Percentiles rank a stretch among this genome's conserved stretches.
These are phyloP conservation scores for Erythrophleum fordii DNA, from an alignment of 306 rosid species.

Conservation along the genomic window DNA sequence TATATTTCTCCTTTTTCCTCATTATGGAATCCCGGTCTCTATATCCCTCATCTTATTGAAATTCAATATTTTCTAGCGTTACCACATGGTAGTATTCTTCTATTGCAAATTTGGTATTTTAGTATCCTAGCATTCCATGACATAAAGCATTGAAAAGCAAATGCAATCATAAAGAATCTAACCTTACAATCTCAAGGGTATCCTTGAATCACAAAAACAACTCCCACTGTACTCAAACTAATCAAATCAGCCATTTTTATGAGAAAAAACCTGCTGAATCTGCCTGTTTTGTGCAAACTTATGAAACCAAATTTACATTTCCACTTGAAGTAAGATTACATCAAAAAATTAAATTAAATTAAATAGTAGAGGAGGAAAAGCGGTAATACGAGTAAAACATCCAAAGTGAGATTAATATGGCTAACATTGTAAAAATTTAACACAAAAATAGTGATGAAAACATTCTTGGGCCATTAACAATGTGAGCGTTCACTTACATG, in stretches of 20 bases:
- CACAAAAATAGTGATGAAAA: not conserved
- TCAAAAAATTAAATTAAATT: no score
- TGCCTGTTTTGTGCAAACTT: constrained; percentile 11
- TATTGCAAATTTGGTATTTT: not conserved
- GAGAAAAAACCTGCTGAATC: constrained; percentile 9
- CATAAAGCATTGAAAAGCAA: constrained; percentile 29
- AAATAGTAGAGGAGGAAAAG: constrained; percentile 7
- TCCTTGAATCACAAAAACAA: no score
- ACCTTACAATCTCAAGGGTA: not conserved
- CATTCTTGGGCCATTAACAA: not conserved
- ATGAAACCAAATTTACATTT: not conserved
- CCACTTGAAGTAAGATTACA: constrained; percentile 7
- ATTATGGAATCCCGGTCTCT: not conserved
- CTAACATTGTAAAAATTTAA: not conserved
- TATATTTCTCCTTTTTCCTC: not conserved
- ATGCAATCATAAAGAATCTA: constrained; percentile 29
- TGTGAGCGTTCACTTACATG: not conserved
- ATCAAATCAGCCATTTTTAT: constrained; percentile 14
- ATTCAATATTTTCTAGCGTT: constrained; percentile 7
- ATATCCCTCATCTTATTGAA: not conserved
- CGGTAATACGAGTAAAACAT: not conserved
- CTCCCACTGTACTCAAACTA: no score
- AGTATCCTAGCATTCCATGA: not conserved
- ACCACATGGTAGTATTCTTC: not conserved
- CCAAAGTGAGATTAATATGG: not conserved